Evolutionary conservation across 1,284 basidiomycete species (phyloP), one percentile per base, ranked within the genome.

Genomic region (Tilletia caries): DNA sequence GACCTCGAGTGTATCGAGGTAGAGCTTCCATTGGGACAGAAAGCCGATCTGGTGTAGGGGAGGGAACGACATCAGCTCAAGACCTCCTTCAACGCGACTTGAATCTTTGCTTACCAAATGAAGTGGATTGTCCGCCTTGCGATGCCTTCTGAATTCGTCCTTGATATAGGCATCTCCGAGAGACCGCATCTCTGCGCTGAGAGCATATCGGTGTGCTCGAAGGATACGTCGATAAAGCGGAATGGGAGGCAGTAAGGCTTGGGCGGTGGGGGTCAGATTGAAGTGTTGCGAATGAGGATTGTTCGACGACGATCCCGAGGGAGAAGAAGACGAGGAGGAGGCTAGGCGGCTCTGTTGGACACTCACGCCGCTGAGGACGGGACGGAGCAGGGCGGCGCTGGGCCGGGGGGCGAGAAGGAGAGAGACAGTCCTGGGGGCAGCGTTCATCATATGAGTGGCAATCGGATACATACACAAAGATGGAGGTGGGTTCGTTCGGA

Each of bases 111-210:
- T 44, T 13, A 62, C 58, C 10, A 62, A 18, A 29, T 62, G 58
- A 62, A 62, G 58, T 6, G 58, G 58, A 34, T 62, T 62, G 58
- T 62, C 58, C 32, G 58, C n/a, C 58, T 62, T 60, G 50, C 69
- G 70, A 71, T 83, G 81, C 1, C 80, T 69, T 13, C 73, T 73
- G 64, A 83, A 83, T 66, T 83, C 81, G 66, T 81, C 81, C 67
- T 82, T 82, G 67, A 83, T 73, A 70, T 83, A 83, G 44, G 76
- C 73, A 67, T 83, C 82, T 44, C 82, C 82, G 20, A 83, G 71
- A 1, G 76, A 73, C 12, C 82, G 78, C 82, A 83, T 82, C 67
- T 83, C 82, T 13, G 75, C 68, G 10, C 75, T 71, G 13, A 81
- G 76, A 15, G 34, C n/a, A 2, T 67, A 58, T 1, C 80, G 72